Evolutionary conservation across 257 asterid species (phyloP), one percentile per base, ranked within the genome.

Genomic region (Gentiana dahurica): DNA sequence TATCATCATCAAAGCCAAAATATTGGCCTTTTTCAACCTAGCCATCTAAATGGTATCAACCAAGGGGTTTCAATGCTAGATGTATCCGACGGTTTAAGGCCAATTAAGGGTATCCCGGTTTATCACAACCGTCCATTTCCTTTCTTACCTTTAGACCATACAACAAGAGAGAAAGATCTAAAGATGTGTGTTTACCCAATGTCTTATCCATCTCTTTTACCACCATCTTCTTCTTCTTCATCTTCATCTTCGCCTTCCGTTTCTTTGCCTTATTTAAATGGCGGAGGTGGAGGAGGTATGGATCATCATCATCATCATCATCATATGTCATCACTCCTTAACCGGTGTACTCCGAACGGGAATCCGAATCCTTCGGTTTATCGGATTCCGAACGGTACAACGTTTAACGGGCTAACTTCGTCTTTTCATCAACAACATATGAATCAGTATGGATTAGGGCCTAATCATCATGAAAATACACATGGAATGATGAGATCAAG

Each of bases 401-500:
- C 71, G 61, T 55, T 65, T 35, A 75, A 65, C 63, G 77, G 72
- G 51, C 41, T 77, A 32, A 71, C 84, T 3, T 33, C 90, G 1
- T 47, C 77, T 4, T 69, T 65, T 24, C 75, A 59, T 8, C 61
- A 69, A 11, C 73, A 67, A 32, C 60, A 61, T 12, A 59, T 15
- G 4, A 33, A 64, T 45, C 81, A 70, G 39, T 72, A 72, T 41
- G 80, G 77, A 1, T 13, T 66, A 52, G 85, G 80, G 4, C 34
- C 69, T 45, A 49, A 81, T 1, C 65, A 69, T 6, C 65, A 69
- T 6, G 84, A 75, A 5, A 49, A 59, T 24, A 51, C 78, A 51
- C 85, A 72, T 49, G 91, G 85, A 49, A 67, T 77, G 46, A 75
- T 83, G 80, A 79, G 95, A 78, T 84, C 97, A 33, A 77, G 94